Conservation (phyloP, 768 basidiomycete genomes). For the Lentinula raphanica region DNA sequence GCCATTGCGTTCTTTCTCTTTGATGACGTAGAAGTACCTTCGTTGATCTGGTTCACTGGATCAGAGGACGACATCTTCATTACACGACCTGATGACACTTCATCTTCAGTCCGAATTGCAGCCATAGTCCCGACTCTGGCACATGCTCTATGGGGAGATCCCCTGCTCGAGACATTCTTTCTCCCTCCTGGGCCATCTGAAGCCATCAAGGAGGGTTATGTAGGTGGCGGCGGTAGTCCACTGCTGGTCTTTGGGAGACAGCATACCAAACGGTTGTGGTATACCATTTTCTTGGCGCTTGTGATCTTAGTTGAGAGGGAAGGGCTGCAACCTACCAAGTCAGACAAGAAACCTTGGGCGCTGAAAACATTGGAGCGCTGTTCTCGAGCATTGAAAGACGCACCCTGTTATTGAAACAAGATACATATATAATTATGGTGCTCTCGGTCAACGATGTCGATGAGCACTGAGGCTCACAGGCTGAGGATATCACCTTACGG, state of each 20-base stretch:
- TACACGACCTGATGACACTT: conserved; percentile 23
- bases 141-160: conserved; percentile 72
- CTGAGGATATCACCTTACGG: no score
- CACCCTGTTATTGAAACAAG: neutral
- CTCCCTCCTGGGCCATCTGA: conserved; percentile 28
- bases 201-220: conserved; percentile 60
- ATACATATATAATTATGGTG: no score
- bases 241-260: conserved; percentile 59
- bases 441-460: no score
- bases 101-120: conserved; percentile 27
- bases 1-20: conserved; percentile 75
- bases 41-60: conserved; percentile 59
- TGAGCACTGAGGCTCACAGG: no score
- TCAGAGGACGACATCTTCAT: conserved; percentile 56
- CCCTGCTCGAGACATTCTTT: conserved; percentile 66
- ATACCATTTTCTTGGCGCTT: conserved; percentile 60
- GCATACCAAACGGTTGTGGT: conserved; percentile 74
- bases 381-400: conserved; percentile 41
- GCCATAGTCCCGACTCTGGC: conserved; percentile 46
- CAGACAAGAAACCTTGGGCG: conserved; percentile 34
- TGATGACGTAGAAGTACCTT: conserved; percentile 70
- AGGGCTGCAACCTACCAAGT: conserved; percentile 9
- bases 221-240: conserved; percentile 38
- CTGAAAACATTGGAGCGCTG: conserved; percentile 32
- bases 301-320: conserved; percentile 42